Conservation (phyloP, 1,284 basidiomycete genomes). For the Cryptococcus depauperatus region DNA sequence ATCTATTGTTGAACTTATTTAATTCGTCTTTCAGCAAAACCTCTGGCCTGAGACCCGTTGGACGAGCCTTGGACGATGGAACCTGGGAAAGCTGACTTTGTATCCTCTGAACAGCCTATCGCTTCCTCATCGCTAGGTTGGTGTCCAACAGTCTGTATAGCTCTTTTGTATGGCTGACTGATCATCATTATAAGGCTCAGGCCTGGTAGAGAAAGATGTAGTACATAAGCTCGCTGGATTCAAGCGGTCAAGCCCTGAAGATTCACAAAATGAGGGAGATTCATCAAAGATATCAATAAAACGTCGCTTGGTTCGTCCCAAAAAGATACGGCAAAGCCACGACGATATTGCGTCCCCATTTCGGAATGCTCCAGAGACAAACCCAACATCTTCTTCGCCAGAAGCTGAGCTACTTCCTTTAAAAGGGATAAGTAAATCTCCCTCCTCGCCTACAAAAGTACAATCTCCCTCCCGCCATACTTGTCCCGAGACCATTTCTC, state of each 20-base stretch:
- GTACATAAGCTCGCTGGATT: background rate
- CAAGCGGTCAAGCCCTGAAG: slow-evolving; percentile 10
- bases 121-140: slow-evolving; percentile 12
- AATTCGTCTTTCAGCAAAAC: too few species aligned
- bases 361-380: background rate
- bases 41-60: too few species aligned
- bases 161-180: background rate
- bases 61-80: too few species aligned
- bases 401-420: background rate
- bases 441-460: slow-evolving; percentile 1
- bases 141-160: background rate
- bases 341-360: slow-evolving; percentile 5
- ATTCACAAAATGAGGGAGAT: background rate
- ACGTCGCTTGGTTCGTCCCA: slow-evolving; percentile 31
- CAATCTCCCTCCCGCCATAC: slow-evolving; percentile 4
- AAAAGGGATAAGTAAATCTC: background rate
- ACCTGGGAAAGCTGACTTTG: too few species aligned
- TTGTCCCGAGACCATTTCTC: slow-evolving; percentile 2
- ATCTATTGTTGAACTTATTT: too few species aligned
- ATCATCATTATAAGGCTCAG: background rate
- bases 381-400: background rate
- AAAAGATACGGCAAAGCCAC: slow-evolving; percentile 26
- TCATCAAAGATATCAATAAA: slow-evolving; percentile 18
- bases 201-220: background rate
- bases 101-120: slow-evolving; percentile 10